Base-by-base conservation (phyloP, 2,329 filamentous ascomycete genomes). In the Aquanectria penicillioides region DNA sequence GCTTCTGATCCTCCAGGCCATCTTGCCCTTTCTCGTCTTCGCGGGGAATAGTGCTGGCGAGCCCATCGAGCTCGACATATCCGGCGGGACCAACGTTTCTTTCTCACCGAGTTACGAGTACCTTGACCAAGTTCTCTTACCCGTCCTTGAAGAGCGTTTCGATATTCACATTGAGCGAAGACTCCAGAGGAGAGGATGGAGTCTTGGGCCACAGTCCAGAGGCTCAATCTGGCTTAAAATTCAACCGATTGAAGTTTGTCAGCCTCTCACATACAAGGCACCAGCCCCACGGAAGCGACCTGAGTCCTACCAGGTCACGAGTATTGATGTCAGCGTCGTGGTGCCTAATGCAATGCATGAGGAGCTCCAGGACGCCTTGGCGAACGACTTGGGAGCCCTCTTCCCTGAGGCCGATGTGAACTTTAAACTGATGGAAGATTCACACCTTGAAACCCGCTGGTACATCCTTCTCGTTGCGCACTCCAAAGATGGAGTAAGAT, bases 51-150 rank as follows among this genome's bases (percentile, higher is more conserved):
- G 75, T 6, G 69, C 60, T n/a, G 71, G 66, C 6, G 75, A 80
- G 22, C 78, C 80, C 2, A 74, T 87, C 18, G 77, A 78, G 25
- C 64, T 88, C 5, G 77, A 79, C 15, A 80, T 89, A 6, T 77
- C 80, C 2, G 86, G 86, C 5, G 86, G 86, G 13, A 88, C 86
- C 1, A 88, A 89, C 62, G 81, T 85, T 3, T 75, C 78, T 9
- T 86, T 80, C 66, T 86, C 85, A 1, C 76, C 80, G 1, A 85
- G 81, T n/a, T 87, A 79, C 57, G 86, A 89, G 66, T 89, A 89
- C 66, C 73, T 88, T 4, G 84, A 87, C 65, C 86, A 88, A 65
- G 82, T 89, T 1, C 76, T 89, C 1, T 72, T 88, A 26, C 86
- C 86, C 3, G 75, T 78, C 1, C 72, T 89, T 1, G 76, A 84